phyloP scores from a whole-genome alignment of 345 rosid species.

The Salix exigua region DNA sequence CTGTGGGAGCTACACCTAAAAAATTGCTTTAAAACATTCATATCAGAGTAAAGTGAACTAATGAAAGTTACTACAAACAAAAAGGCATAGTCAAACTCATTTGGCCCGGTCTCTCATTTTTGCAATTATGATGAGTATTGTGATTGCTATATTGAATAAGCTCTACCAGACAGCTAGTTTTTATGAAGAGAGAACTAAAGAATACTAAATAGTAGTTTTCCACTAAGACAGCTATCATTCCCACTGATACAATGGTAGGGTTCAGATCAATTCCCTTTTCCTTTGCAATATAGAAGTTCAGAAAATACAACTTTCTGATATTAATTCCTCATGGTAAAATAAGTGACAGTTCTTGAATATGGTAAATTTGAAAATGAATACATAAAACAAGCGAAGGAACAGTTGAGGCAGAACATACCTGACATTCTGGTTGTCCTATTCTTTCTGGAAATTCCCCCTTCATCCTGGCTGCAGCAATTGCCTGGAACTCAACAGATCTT shows the following conservation, averaged over 20 bases:
- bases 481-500: constrained; percentile 46
- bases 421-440: constrained; percentile 92
- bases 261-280: not conserved
- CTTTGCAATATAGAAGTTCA: not conserved
- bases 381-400: not conserved
- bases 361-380: not conserved
- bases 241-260: not conserved
- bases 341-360: not conserved
- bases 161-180: not conserved
- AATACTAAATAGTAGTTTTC: not conserved
- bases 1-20: not conserved
- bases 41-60: not conserved
- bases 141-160: not conserved
- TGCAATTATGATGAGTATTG: not conserved
- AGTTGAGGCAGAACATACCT: constrained; percentile 43
- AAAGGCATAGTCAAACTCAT: not conserved
- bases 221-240: not conserved
- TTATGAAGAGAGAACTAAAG: not conserved
- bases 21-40: not conserved
- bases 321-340: not conserved
- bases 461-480: constrained; percentile 87
- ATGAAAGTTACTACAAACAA: not conserved
- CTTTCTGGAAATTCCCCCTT: constrained; percentile 97
- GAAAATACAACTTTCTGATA: not conserved
- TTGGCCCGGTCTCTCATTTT: not conserved